Percentiles rank a stretch among this genome's conserved stretches.
These are phyloP conservation scores for Lunasporangiospora selenospora DNA, from an alignment of 192 early-diverging fungal species.

Conservation along the genomic window DNA sequence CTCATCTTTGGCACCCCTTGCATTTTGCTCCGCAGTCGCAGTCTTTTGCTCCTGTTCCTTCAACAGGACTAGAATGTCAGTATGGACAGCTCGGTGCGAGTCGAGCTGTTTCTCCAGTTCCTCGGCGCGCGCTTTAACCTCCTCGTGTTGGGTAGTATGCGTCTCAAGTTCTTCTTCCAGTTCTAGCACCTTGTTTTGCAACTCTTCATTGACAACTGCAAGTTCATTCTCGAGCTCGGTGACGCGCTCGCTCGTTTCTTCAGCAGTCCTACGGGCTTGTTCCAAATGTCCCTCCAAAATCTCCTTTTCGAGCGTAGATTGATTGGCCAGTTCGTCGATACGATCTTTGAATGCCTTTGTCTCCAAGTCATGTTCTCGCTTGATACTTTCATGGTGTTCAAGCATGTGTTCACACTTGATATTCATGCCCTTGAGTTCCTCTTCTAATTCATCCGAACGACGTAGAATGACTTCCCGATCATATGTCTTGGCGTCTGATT, in stretches of 20 bases:
- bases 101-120: constrained; percentile 35
- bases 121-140: constrained; percentile 18
- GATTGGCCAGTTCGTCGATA: constrained; percentile 26
- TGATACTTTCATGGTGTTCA: constrained; percentile 23
- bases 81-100: constrained; percentile 34
- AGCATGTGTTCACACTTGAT: constrained; percentile 31
- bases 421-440: constrained; percentile 28
- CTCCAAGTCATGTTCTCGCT: constrained; percentile 8
- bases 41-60: constrained; percentile 23
- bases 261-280: constrained; percentile 14
- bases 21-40: neutral
- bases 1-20: constrained; percentile 4
- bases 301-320: constrained; percentile 22
- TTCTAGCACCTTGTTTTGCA: constrained; percentile 34
- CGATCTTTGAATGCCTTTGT: constrained; percentile 33
- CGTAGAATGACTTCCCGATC: constrained; percentile 3
- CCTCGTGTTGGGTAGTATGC: constrained; percentile 21
- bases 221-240: constrained; percentile 32
- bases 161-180: constrained; percentile 24
- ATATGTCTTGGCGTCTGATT: neutral
- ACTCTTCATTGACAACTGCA: constrained; percentile 24
- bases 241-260: constrained; percentile 19
- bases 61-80: constrained; percentile 29
- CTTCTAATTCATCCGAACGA: constrained; percentile 20
- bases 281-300: constrained; percentile 25